Evolutionary conservation across 345 rosid genomes (phyloP).

Genomic region (Hibiscus trionum): DNA sequence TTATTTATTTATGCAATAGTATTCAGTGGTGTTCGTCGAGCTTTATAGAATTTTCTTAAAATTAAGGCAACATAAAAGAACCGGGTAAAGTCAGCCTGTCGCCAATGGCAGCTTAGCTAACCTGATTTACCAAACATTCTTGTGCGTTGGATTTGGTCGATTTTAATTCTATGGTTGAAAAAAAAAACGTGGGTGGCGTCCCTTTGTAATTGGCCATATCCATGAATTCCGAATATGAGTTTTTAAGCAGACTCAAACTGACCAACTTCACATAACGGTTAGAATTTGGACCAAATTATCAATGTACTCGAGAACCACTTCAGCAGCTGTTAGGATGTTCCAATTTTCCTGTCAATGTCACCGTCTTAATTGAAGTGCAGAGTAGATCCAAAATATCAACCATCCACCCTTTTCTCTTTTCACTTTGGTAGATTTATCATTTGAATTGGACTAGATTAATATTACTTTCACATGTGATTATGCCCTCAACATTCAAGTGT

Average conservation of each 20-base stretch:
- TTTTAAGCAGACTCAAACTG: neutral
- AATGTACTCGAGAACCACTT: too few relatives aligned
- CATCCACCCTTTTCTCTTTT: neutral
- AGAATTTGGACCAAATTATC: too few relatives aligned
- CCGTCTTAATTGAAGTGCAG: neutral
- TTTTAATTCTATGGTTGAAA: neutral
- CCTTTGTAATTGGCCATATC: neutral
- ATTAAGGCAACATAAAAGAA: neutral
- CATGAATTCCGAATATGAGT: neutral
- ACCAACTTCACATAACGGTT: neutral
- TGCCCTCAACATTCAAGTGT: neutral
- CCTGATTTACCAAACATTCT: neutral
- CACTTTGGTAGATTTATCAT: too few relatives aligned
- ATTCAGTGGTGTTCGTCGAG: too few relatives aligned
- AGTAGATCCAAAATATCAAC: neutral
- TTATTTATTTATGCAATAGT: neutral
- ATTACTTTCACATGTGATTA: neutral
- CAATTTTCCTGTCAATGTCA: too few relatives aligned
- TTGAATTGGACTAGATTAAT: too few relatives aligned
- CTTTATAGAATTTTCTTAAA: too few relatives aligned
- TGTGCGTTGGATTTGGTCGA: neutral
- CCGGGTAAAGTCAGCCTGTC: too few relatives aligned
- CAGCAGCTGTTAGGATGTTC: too few relatives aligned
- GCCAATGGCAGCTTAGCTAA: neutral
- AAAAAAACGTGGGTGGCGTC: neutral